These are phyloP conservation scores for Collybia nuda DNA, from an alignment of 768 basidiomycete genomes.

Conservation along the genomic window DNA sequence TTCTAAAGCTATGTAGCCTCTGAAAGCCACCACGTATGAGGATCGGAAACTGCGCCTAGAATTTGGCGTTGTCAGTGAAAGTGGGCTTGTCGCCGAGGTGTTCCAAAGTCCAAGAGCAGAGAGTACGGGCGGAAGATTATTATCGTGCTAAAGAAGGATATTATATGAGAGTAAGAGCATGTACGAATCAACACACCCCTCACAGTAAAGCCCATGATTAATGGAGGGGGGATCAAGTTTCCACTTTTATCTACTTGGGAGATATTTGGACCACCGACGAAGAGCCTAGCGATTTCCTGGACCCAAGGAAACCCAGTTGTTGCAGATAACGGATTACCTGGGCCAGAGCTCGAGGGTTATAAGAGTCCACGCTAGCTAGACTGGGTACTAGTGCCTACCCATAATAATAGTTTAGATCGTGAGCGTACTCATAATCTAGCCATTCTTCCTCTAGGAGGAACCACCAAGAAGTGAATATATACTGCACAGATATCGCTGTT, in stretches of 20 bases:
- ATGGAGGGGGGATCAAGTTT: conserved; percentile 32
- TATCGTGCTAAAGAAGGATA: conserved; percentile 33
- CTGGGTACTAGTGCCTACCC: conserved; percentile 22
- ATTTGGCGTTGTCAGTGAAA: conserved; percentile 29
- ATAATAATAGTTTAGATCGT: conserved; percentile 47
- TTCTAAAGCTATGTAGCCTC: conserved; percentile 41
- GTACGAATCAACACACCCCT: background rate
- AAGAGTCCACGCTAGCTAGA: background rate
- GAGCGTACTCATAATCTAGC: conserved; percentile 44
- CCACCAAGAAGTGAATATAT: background rate
- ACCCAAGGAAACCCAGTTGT: conserved; percentile 39
- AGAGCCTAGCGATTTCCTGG: conserved; percentile 35
- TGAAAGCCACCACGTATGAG: conserved; percentile 38
- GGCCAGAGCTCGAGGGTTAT: conserved; percentile 33
- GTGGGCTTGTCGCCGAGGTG: conserved; percentile 28
- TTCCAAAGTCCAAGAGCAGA: conserved; percentile 45
- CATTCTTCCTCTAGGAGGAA: conserved; percentile 33
- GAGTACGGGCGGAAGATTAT: conserved; percentile 40
- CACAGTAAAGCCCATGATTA: conserved; percentile 45
- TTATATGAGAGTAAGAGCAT: background rate
- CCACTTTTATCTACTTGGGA: conserved; percentile 22
- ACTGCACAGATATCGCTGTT: background rate
- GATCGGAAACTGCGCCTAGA: conserved; percentile 33
- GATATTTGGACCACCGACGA: conserved; percentile 27
- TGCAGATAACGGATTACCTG: conserved; percentile 41